phyloP scores from a whole-genome alignment of 352 stramenopile species.

The Globisporangium takayamanum region DNA sequence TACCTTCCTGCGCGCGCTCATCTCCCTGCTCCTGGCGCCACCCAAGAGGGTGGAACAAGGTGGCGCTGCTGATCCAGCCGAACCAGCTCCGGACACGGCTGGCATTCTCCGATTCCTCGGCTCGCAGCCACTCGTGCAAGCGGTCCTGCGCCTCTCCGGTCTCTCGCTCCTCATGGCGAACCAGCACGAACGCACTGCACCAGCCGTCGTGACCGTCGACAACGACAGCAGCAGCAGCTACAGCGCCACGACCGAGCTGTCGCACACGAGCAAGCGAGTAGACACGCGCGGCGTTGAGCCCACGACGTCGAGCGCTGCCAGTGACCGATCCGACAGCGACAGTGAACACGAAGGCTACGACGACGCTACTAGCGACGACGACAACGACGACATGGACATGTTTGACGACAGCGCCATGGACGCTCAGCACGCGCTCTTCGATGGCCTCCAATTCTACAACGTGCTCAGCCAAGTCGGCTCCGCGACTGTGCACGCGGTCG shows the following conservation, averaged over 20 bases:
- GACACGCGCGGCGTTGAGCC: slow-evolving; percentile 2
- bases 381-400: not conserved
- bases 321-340: not conserved
- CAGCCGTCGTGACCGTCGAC: slow-evolving; percentile 3
- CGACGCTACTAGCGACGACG: not conserved
- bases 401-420: slow-evolving; percentile 11
- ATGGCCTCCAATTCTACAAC: slow-evolving; percentile 65
- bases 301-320: not conserved
- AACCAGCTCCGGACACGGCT: not conserved
- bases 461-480: slow-evolving; percentile 38
- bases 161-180: slow-evolving; percentile 18
- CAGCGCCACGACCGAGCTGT: slow-evolving; percentile 1
- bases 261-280: not conserved
- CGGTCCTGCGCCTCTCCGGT: slow-evolving; percentile 7
- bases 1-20: slow-evolving; percentile 4
- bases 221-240: not conserved
- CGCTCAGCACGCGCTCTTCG: slow-evolving; percentile 30
- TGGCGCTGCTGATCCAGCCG: not conserved
- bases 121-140: slow-evolving; percentile 3
- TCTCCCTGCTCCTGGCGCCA: slow-evolving; percentile 12
- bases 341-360: not conserved
- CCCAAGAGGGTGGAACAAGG: slow-evolving; percentile 9
- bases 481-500: slow-evolving; percentile 23
- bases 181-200: slow-evolving; percentile 15
- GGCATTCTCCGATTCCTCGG: slow-evolving; percentile 7